Conservation (phyloP, 441 rosid genomes). For the Isatis lusitanica region DNA sequence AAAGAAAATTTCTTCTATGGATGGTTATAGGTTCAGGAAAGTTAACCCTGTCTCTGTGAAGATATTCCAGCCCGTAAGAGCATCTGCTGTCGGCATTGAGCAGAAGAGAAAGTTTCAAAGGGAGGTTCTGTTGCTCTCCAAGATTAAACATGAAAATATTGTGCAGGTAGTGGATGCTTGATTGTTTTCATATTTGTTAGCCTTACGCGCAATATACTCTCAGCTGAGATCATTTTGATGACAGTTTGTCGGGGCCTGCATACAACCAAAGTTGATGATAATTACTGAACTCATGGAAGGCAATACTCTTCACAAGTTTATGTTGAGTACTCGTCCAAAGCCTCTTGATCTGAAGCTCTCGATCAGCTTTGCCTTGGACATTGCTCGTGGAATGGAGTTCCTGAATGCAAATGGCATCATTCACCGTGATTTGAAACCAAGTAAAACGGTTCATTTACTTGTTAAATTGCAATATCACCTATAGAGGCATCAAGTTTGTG, state of each 20-base stretch:
- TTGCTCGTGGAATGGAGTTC: conserved; percentile 69
- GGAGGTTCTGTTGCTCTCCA: conserved; percentile 66
- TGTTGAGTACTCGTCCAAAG: conserved; percentile 55
- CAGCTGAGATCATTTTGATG: conserved; percentile 11
- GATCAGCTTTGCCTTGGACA: conserved; percentile 55
- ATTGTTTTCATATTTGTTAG: no score
- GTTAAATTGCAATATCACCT: background rate
- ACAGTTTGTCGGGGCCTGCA: conserved; percentile 65
- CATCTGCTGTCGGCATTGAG: conserved; percentile 41
- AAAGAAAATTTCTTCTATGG: background rate
- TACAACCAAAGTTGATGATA: conserved; percentile 57
- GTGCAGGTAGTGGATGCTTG: conserved; percentile 49
- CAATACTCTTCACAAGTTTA: conserved; percentile 55
- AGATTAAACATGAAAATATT: conserved; percentile 55
- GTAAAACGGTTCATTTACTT: conserved; percentile 28
- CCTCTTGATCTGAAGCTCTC: conserved; percentile 48
- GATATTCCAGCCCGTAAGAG: conserved; percentile 50
- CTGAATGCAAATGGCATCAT: conserved; percentile 73
- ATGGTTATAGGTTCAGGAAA: conserved; percentile 43
- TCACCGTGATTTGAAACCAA: conserved; percentile 80
- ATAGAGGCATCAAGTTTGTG: background rate
- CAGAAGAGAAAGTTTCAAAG: conserved; percentile 58
- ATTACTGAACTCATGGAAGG: conserved; percentile 69
- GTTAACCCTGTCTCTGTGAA: conserved; percentile 62
- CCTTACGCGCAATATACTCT: background rate